phyloP scores from a whole-genome alignment of 2,329 filamentous ascomycete species.

The Fusarium sp. region DNA sequence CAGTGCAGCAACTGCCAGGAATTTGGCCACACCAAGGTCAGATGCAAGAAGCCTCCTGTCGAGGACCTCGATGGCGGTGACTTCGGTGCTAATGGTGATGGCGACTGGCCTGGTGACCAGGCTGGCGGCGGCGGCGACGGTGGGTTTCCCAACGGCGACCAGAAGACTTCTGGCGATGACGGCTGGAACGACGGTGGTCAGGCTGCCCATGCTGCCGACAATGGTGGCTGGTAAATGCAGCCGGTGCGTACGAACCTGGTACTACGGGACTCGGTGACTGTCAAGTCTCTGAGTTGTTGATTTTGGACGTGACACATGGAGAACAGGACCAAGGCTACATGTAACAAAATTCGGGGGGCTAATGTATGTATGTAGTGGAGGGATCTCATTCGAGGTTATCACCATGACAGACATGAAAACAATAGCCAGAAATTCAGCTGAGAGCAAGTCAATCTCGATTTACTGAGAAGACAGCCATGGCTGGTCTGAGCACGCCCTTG shows the following conservation, averaged over 20 bases:
- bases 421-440: slow-evolving; percentile 2
- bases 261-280: neutral
- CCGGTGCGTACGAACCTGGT: neutral
- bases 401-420: neutral
- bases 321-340: neutral
- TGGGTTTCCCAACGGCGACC: slow-evolving; percentile 14
- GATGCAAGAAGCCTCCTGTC: slow-evolving; percentile 53
- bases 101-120: slow-evolving; percentile 23
- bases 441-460: slow-evolving; percentile 10
- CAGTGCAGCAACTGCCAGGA: slow-evolving; percentile 58
- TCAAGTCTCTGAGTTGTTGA: neutral
- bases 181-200: slow-evolving; percentile 12
- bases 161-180: slow-evolving; percentile 18
- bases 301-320: neutral
- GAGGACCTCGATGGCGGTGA: slow-evolving; percentile 38
- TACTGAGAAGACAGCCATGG: neutral
- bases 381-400: slow-evolving; percentile 27
- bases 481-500: neutral
- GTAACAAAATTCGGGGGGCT: slow-evolving; percentile 6
- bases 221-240: slow-evolving; percentile 39
- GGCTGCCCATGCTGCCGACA: neutral
- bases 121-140: slow-evolving; percentile 10
- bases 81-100: slow-evolving; percentile 21
- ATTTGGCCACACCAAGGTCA: slow-evolving; percentile 58
- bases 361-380: slow-evolving; percentile 7